These are phyloP conservation scores for Stemphylium beticola DNA, from an alignment of 2,329 filamentous ascomycete genomes.

Conservation along the genomic window DNA sequence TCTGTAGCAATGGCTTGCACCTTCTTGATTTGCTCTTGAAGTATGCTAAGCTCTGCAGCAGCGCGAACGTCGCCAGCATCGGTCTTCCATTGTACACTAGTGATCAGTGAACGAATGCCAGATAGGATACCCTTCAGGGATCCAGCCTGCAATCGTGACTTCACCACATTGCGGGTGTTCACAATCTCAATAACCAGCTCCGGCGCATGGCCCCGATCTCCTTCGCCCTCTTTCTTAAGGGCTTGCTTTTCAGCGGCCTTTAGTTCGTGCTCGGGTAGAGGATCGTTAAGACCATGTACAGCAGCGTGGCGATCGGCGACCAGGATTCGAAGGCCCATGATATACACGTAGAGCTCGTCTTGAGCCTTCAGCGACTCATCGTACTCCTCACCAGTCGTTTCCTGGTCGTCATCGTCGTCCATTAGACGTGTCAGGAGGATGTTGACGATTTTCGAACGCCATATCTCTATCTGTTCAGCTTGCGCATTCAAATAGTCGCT, in stretches of 20 bases:
- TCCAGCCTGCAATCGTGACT: constrained; percentile 58
- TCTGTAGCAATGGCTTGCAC: constrained; percentile 61
- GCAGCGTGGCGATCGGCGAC: constrained; percentile 80
- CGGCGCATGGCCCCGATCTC: constrained; percentile 71
- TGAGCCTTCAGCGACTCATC: constrained; percentile 85
- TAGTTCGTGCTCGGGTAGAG: constrained; percentile 75
- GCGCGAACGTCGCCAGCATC: constrained; percentile 62
- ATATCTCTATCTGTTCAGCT: constrained; percentile 72
- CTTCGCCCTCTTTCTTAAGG: constrained; percentile 56
- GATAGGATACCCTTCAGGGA: constrained; percentile 75
- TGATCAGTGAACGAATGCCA: constrained; percentile 69
- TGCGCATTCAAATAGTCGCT: constrained; percentile 73
- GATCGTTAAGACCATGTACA: constrained; percentile 78
- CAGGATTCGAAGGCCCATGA: constrained; percentile 75
- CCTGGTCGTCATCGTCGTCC: constrained; percentile 75
- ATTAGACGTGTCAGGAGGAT: constrained; percentile 77
- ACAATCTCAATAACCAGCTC: constrained; percentile 65
- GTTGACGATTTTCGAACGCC: constrained; percentile 75
- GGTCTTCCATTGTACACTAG: constrained; percentile 65
- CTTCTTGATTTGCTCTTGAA: constrained; percentile 66
- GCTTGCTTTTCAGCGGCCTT: constrained; percentile 67
- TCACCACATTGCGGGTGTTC: constrained; percentile 54
- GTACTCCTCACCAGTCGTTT: constrained; percentile 88
- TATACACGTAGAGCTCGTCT: constrained; percentile 87
- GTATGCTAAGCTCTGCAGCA: constrained; percentile 68